Conservation (phyloP, 2,329 filamentous ascomycete species). For the Sporothrix curviconia region DNA sequence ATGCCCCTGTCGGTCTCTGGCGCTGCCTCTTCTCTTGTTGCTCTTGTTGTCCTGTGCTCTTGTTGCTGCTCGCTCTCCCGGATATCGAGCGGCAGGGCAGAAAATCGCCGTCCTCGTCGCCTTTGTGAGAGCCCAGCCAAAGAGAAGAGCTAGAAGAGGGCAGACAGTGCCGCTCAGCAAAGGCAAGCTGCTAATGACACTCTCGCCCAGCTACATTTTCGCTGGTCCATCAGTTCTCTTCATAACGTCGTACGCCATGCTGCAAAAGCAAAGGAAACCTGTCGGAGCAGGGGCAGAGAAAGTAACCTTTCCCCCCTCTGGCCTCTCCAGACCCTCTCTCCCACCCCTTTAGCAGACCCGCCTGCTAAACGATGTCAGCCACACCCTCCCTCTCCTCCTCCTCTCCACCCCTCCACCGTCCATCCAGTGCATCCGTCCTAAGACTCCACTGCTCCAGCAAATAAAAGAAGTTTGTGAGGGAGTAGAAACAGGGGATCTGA, state of each 20-base stretch:
- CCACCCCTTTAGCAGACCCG: not conserved
- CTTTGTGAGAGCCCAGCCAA: no score
- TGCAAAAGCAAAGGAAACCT: not conserved
- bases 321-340: not conserved
- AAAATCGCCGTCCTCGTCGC: no score
- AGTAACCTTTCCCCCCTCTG: not conserved
- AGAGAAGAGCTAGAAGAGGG: no score
- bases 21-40: no score
- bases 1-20: not conserved
- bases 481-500: not conserved
- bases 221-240: not conserved
- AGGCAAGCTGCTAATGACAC: not conserved
- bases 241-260: slow-evolving; percentile 2
- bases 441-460: slow-evolving; percentile 1
- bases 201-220: no score
- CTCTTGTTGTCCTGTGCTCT: no score
- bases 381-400: slow-evolving; percentile 1
- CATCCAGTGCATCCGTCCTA: slow-evolving; percentile 1
- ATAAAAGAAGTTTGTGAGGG: not conserved
- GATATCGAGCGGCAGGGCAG: no score
- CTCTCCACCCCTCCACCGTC: slow-evolving; percentile 7
- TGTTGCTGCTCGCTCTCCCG: no score
- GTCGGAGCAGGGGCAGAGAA: not conserved
- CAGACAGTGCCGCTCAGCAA: no score
- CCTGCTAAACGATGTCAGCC: slow-evolving; percentile 3